Conservation (phyloP, 371 early-diverging fungal genomes). For the Chytridium lagenaria region DNA sequence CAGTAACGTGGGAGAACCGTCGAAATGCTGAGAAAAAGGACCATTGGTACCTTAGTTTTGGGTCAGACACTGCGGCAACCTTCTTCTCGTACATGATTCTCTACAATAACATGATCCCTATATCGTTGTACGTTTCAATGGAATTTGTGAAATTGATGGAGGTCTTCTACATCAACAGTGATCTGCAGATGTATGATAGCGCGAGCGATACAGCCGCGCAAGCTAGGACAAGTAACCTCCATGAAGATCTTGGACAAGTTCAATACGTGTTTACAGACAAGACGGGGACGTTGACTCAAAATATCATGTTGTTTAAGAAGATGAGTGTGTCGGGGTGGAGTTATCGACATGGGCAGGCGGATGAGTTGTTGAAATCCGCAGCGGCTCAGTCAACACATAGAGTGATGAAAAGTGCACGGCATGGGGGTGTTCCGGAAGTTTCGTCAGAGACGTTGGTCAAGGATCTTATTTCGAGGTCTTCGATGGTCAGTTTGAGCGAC, state of each 20-base stretch:
- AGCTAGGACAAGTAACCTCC: slow-evolving; percentile 92
- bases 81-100: slow-evolving; percentile 58
- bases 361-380: slow-evolving; percentile 16
- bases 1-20: slow-evolving; percentile 23
- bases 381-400: slow-evolving; percentile 16
- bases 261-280: slow-evolving; percentile 97
- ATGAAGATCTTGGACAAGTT: slow-evolving; percentile 85
- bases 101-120: slow-evolving; percentile 87
- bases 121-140: slow-evolving; percentile 97
- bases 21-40: neutral
- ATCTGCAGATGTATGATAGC: slow-evolving; percentile 88
- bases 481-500: slow-evolving; percentile 25
- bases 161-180: slow-evolving; percentile 77
- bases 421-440: neutral
- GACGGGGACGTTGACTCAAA: slow-evolving; percentile 60
- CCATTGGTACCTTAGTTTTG: slow-evolving; percentile 36
- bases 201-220: slow-evolving; percentile 64
- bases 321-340: slow-evolving; percentile 82
- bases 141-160: slow-evolving; percentile 69
- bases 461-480: neutral
- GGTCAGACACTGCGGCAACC: neutral
- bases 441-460: neutral
- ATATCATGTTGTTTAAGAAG: slow-evolving; percentile 73
- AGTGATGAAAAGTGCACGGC: neutral
- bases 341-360: slow-evolving; percentile 58